phyloP scores from a whole-genome alignment of 208 protist genomes.

The Leptomonas seymouri region DNA sequence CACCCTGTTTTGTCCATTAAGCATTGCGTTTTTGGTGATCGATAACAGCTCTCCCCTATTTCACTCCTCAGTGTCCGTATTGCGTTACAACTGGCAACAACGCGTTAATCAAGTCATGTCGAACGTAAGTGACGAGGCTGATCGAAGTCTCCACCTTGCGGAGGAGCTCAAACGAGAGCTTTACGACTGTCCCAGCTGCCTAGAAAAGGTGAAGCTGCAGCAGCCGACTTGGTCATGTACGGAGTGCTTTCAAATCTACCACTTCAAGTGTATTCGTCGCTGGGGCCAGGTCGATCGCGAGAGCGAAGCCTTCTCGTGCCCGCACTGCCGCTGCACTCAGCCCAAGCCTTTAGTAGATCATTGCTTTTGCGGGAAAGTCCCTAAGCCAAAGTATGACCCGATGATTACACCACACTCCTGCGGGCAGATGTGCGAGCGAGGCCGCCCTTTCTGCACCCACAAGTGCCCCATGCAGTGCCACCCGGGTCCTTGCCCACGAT shows the following conservation, averaged over 20 bases:
- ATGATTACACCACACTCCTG: constrained; percentile 83
- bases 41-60: too few species aligned
- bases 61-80: too few species aligned
- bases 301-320: constrained; percentile 34
- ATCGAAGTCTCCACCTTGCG: constrained; percentile 33
- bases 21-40: too few species aligned
- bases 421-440: constrained; percentile 57
- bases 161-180: constrained; percentile 43
- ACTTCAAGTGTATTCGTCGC: constrained; percentile 69
- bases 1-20: too few species aligned
- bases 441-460: constrained; percentile 51
- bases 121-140: constrained; percentile 1
- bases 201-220: constrained; percentile 56
- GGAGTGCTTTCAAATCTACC: constrained; percentile 68
- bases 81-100: not conserved
- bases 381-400: constrained; percentile 61
- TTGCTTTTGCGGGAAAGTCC: constrained; percentile 79
- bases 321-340: constrained; percentile 56
- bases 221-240: constrained; percentile 60
- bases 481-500: constrained; percentile 68
- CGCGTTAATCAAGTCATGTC: not conserved
- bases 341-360: constrained; percentile 34
- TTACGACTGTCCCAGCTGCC: constrained; percentile 76
- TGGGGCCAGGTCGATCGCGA: constrained; percentile 47
- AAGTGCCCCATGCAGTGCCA: constrained; percentile 68